Base-by-base conservation (phyloP, 306 rosid genomes). In the Prunus padus region DNA sequence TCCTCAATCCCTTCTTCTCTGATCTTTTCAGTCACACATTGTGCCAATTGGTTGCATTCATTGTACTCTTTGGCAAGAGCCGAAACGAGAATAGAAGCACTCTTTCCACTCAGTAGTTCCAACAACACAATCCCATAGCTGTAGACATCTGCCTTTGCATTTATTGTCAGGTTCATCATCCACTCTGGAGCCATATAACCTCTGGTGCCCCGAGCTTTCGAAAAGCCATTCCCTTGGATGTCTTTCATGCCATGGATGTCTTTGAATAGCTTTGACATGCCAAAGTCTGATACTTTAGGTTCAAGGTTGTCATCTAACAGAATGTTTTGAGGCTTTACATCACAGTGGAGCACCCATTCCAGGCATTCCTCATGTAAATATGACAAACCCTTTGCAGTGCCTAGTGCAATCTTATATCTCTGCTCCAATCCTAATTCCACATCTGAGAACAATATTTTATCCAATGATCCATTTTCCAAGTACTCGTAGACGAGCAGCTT, bases 341-440 rank as follows among this genome's bases (percentile, higher is more conserved):
- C 86, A 11, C 85, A 86, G 7, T 82, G 82, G 3, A 83, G 74
- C 22, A 80, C 81, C 87, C 86, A 79, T 40, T 86, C 89, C 0
- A 86, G 63, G 66, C 89, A 86, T 69, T 86, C 89, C 59, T 86
- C 87, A 23, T 86, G 89, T 8, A 86, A 30, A 79, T 85, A 85
- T 5, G 86, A 83, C 61, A 82, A 44, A 28, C 86, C 87, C 62
- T 82, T 86, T 46, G 89, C 83, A 0, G 85, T 82, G 28, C 89
- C 89, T 9, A 82, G 15, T 12, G 89, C 89, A 59, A 82, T 71
- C 7, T 71, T 70, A 22, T 80, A 80, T 54, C 87, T 67, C 63
- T 82, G 76, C 10, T 86, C 79, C 31, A 80, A 66, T 6, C 75
- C 78, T 2, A 82, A 33, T 8, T 23, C 15, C 18, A 19, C 25